Evolutionary conservation across 2,329 filamentous ascomycete genomes (phyloP).

Genomic region (Grosmannia serpens): DNA sequence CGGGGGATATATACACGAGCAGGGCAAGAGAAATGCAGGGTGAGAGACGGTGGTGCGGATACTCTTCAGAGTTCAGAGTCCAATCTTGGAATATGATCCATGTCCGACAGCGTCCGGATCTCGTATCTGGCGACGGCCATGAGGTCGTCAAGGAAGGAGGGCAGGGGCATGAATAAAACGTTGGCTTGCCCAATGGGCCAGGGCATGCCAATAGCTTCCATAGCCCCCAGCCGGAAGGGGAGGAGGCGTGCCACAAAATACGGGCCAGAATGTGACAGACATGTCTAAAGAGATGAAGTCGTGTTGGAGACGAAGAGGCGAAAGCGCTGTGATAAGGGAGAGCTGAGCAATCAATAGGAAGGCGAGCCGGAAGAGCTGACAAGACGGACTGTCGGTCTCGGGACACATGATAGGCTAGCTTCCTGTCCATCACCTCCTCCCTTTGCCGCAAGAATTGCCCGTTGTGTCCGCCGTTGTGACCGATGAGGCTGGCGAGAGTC

Average conservation of each 20-base stretch:
- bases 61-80: neutral
- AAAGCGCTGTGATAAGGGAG: neutral
- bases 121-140: neutral
- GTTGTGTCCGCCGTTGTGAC: neutral
- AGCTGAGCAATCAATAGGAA: neutral
- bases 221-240: neutral
- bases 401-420: neutral
- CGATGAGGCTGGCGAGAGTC: conserved; percentile 16
- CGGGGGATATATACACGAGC: neutral
- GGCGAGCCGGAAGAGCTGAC: neutral
- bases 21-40: neutral
- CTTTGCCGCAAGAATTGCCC: neutral
- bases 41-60: too few species aligned
- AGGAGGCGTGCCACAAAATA: neutral
- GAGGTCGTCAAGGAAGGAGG: neutral
- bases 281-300: neutral
- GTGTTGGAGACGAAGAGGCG: neutral
- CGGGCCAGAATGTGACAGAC: neutral
- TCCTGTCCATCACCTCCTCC: neutral
- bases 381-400: neutral
- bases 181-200: neutral
- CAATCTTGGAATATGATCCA: neutral
- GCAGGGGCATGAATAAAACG: neutral
- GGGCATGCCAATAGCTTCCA: neutral
- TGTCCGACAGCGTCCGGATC: neutral